Evolutionary conservation across 2,329 filamentous ascomycete species (phyloP), one percentile per base, ranked within the genome.

Genomic region (Ceratocystis harringtonii): DNA sequence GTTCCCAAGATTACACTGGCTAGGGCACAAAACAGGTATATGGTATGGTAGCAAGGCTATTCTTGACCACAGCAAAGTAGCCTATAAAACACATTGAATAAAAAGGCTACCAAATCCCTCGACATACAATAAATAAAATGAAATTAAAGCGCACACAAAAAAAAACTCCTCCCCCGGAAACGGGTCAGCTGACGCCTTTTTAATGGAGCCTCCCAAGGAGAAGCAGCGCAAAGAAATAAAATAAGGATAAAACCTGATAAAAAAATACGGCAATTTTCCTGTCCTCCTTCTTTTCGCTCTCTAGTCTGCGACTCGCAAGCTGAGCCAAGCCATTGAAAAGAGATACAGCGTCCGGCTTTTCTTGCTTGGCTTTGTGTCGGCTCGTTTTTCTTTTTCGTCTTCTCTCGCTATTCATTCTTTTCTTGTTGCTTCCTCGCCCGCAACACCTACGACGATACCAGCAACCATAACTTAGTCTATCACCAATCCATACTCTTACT

Each of bases 151-250:
- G 52, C 52, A 30, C 52, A 57, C 25, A 1, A 32, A 50, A 50
- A 50, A n/a, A 50, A 25, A 25, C 22, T 25, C 22, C 22, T 25
- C 3, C 52, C 52, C 52, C 52, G 25, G 52, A 57, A 57, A 30
- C 52, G 30, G 52, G 52, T 57, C 52, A 57, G 52, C 52, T 57
- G 52, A 57, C 52, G 52, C 10, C 52, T 57, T 57, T 57, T 57
- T 30, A 57, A 57, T 57, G 52, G 52, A 57, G 52, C 25, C 36
- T 36, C 32, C 52, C 45, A 19, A 19, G 45, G n/a, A 19, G n/a
- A 48, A 48, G n/a, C 15, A 48, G n/a, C 15, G 6, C 8, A 48
- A 48, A 48, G 7, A 48, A 48, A 48, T n/a, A 19, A 48, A 48
- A 48, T 7, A 48, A 8, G n/a, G 44, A 48, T n/a, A 50, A 50